These are phyloP conservation scores for Globisporangium megalacanthum DNA, from an alignment of 352 stramenopile genomes.

Conservation along the genomic window DNA sequence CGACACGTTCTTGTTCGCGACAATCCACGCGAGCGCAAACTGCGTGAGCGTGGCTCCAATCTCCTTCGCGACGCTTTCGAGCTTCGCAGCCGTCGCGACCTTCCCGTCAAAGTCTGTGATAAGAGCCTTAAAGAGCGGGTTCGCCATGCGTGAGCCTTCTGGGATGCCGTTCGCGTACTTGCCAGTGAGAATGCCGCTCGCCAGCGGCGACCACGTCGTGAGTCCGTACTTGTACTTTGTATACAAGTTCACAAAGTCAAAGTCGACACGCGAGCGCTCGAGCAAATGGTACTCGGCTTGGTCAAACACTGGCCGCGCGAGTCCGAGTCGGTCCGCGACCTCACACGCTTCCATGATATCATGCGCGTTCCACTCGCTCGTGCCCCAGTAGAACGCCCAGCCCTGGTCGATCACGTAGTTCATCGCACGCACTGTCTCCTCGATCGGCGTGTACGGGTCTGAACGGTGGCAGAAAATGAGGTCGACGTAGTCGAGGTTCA, in stretches of 20 bases:
- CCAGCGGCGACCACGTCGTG: constrained; percentile 20
- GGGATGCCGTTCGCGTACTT: constrained; percentile 45
- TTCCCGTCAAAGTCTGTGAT: constrained; percentile 22
- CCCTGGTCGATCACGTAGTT: too few relatives aligned
- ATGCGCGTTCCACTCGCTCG: constrained; percentile 36
- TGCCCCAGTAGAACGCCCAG: constrained; percentile 32
- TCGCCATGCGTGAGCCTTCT: constrained; percentile 19
- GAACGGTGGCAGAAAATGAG: constrained; percentile 43
- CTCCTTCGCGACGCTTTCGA: constrained; percentile 47
- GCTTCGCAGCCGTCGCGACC: constrained; percentile 32
- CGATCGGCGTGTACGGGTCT: constrained; percentile 20
- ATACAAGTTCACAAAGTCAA: constrained; percentile 44
- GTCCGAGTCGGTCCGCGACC: constrained; percentile 23
- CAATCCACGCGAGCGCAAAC: constrained; percentile 43
- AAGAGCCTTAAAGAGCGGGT: not conserved
- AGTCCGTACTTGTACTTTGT: constrained; percentile 33
- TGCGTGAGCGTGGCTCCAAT: constrained; percentile 48
- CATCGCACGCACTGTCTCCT: not conserved
- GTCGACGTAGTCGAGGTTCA: constrained; percentile 42
- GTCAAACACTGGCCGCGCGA: constrained; percentile 34
- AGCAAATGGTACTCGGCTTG: constrained; percentile 52
- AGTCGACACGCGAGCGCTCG: constrained; percentile 38
- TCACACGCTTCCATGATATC: constrained; percentile 45
- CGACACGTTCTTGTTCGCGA: constrained; percentile 50
- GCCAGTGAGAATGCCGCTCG: constrained; percentile 43